Percentiles rank a stretch among this genome's conserved stretches.
Conservation (phyloP, 1,139 yeast species). For the Nakaseomyces bracarensis region DNA sequence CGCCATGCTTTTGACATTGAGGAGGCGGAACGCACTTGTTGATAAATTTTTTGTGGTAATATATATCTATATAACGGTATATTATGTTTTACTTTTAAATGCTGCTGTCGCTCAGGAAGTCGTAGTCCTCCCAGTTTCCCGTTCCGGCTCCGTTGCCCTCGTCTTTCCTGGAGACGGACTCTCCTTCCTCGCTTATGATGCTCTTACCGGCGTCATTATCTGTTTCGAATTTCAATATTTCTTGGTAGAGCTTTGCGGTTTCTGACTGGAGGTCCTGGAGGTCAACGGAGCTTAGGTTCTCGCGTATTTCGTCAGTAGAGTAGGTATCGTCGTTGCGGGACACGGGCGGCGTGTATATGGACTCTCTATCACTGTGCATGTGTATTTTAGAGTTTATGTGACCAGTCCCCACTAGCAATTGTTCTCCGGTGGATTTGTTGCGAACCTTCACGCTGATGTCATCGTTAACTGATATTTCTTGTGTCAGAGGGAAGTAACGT, state of each 20-base stretch:
- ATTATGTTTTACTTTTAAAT: neutral
- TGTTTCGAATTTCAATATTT: conserved; percentile 12
- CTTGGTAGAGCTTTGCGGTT: conserved; percentile 3
- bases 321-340: too few species aligned
- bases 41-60: too few species aligned
- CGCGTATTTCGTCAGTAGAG: neutral
- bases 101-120: conserved; percentile 22
- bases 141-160: too few species aligned
- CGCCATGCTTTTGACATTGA: too few species aligned
- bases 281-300: neutral
- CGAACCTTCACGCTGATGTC: neutral
- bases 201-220: conserved; percentile 15
- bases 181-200: conserved; percentile 16
- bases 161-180: conserved; percentile 6
- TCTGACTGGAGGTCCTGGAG: neutral
- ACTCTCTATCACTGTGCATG: neutral
- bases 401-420: neutral
- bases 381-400: neutral
- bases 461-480: neutral
- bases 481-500: neutral
- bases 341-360: neutral
- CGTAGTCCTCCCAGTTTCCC: conserved; percentile 23
- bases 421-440: neutral
- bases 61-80: neutral
- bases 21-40: too few species aligned